A percentile compares a stretch with the other conserved stretches of the same genome.
phyloP scores from a whole-genome alignment of 2,329 filamentous ascomycete species.

The Fusarium palustre region DNA sequence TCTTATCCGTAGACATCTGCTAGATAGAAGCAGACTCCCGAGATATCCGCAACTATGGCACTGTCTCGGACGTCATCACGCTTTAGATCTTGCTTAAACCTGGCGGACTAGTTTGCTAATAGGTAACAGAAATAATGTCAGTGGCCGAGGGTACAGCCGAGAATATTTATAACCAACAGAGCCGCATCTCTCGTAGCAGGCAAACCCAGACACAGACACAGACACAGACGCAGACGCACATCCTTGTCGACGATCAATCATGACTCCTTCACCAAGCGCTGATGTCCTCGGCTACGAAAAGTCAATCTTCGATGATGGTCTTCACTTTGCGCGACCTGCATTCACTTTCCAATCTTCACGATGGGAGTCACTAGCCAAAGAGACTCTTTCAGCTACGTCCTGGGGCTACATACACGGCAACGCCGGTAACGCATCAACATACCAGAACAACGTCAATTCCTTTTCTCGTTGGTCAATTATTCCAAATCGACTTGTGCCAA shows the following conservation, averaged over 20 bases:
- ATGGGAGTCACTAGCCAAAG: slow-evolving; percentile 26
- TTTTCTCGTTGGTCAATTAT: slow-evolving; percentile 19
- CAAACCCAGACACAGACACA: not conserved
- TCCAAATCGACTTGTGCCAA: slow-evolving; percentile 16
- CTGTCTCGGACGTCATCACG: not conserved
- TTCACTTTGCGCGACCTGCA: slow-evolving; percentile 13
- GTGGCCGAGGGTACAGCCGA: not conserved
- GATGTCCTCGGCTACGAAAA: slow-evolving; percentile 23
- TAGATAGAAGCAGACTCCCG: not conserved
- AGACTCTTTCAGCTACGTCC: slow-evolving; percentile 25
- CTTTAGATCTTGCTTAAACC: not conserved
- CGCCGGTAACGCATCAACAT: slow-evolving; percentile 24
- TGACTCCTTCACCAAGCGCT: slow-evolving; percentile 7
- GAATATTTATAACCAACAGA: not conserved
- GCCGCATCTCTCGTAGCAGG: not conserved
- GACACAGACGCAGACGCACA: not conserved
- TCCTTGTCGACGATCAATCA: not conserved
- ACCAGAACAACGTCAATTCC: slow-evolving; percentile 21
- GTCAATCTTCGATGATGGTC: slow-evolving; percentile 14
- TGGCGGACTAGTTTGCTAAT: not conserved
- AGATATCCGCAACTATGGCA: not conserved
- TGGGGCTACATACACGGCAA: slow-evolving; percentile 36
- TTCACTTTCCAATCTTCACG: slow-evolving; percentile 16
- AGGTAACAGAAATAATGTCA: not conserved
- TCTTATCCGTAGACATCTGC: not conserved